Evolutionary conservation across 2,329 filamentous ascomycete genomes (phyloP), one percentile per base, ranked within the genome.

Genomic region (Cytospora piceicola): DNA sequence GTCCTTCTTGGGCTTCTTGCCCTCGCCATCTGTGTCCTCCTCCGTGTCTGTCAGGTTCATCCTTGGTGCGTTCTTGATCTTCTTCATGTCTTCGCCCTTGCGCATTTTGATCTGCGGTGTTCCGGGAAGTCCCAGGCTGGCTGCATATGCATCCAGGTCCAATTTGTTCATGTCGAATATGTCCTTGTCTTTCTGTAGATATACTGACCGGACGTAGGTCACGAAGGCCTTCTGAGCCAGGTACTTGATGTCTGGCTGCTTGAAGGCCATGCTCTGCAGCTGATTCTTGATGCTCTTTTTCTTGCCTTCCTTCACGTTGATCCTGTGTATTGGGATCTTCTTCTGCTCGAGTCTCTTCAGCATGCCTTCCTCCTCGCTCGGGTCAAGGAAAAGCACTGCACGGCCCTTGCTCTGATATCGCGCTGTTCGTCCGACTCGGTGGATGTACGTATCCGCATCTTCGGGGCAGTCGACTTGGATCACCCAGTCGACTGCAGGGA

Each of bases 381-480:
- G 94, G 63, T 97, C 93, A 0, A 99, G 80, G 76, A 99, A 97
- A 0, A 99, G 77, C 0, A 98, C 92, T 1, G 95, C 94, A 49
- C 90, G 88, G 9, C 95, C 95, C 61, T 92, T 88, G 69, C 91
- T 90, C 73, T 97, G 90, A 76, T 96, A 98, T 27, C 94, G 87
- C n/a, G 95, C 95, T 22, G 95, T 98, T 34, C 95, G 88, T 1
- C 95, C 95, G 5, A 97, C 94, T 66, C 95, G 88, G 78, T 99
- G 95, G 71, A 99, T 98, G 73, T 99, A 99, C 0, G 95, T 99
- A 73, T 98, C 95, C 4, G 92, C 91, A 76, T 99, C 94, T 77
- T 99, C 95, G 0, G 95, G 95, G 70, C 92, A 96, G 76, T 99
- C 95, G n/a, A 92, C 85, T 75, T 99, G 95, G n/a, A 99, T 93